phyloP scores from a whole-genome alignment of 148 eudicot species.

The Arbutus unedo region DNA sequence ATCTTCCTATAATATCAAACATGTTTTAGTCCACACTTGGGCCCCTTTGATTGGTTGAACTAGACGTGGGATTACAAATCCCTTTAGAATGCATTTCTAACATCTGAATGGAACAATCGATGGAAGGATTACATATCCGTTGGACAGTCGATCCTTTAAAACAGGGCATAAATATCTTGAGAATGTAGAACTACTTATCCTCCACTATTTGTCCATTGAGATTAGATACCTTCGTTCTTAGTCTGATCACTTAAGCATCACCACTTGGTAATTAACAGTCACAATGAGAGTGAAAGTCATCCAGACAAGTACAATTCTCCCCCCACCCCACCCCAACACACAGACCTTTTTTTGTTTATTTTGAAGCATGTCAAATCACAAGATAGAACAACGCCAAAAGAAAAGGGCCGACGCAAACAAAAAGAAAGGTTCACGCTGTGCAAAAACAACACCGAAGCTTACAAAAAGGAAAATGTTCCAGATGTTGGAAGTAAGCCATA shows the following conservation, averaged over 20 bases:
- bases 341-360: not conserved
- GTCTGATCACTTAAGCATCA: not conserved
- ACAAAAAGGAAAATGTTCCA: constrained; percentile 19
- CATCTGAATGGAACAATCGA: not conserved
- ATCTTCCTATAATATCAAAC: not conserved
- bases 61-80: not conserved
- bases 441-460: constrained; percentile 26
- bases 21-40: constrained; percentile 14
- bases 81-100: not conserved
- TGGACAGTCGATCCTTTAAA: not conserved
- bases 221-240: not conserved
- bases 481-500: constrained; percentile 11
- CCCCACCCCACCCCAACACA: not conserved
- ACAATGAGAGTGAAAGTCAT: not conserved
- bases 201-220: not conserved
- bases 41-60: not conserved
- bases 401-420: constrained; percentile 21
- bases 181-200: not conserved
- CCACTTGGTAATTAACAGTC: not conserved
- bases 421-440: constrained; percentile 23
- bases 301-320: constrained; percentile 19
- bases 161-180: not conserved
- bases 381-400: not conserved
- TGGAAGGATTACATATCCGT: not conserved
- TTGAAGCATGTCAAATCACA: constrained; percentile 13